Base-by-base conservation (phyloP, 345 rosid species). In the Noccaea caerulescens region DNA sequence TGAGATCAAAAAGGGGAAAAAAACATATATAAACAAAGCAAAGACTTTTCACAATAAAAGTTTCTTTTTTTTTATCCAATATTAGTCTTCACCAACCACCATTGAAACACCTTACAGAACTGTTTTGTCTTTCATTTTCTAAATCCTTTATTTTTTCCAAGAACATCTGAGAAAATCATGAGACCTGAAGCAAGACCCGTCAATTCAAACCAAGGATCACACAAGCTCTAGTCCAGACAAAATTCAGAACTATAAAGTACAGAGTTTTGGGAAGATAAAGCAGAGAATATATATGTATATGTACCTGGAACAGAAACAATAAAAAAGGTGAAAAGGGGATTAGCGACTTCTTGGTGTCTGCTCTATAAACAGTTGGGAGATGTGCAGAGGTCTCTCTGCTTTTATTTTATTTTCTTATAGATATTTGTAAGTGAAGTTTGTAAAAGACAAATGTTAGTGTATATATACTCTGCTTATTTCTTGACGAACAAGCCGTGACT, bases 401-500 rank as follows among this genome's bases (percentile, higher is more conserved):
- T 54, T 18, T 6, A 55, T 44, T 0, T 34, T 46, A 10, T 61
- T 1, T 34, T 13, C 16, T 13, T 34, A 14, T 56, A 13, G 47
- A 5, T 57, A 4, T 56, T 33, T 58, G 68, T 23, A 12, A 66
- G 61, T 66, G 61, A 50, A 50, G 62, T 49, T 73, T 73, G 60
- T 66, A 6, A 56, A 57, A 46, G 36, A 39, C 8, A 36, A 36
- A 6, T 43, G 46, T 47, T 7, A 41, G 47, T 47, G 63, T 72
- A 10, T 57, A 67, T 58, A 74, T n/a, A 20, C 62, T 74, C 41
- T 66, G n/a, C 44, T 51, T 20, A 65, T 73, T 59, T 67, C 78
- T 51, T 74, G 78, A 30, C 55, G 68, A 52, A 34, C 78, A 74
- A 74, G 78, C 62, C 16, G 66, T n/a, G 72, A 66, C 46, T 50